Evolutionary conservation across 1,139 yeast genomes (phyloP), one percentile per base, ranked within the genome.

Genomic region (Yamadazyma jaroonii): DNA sequence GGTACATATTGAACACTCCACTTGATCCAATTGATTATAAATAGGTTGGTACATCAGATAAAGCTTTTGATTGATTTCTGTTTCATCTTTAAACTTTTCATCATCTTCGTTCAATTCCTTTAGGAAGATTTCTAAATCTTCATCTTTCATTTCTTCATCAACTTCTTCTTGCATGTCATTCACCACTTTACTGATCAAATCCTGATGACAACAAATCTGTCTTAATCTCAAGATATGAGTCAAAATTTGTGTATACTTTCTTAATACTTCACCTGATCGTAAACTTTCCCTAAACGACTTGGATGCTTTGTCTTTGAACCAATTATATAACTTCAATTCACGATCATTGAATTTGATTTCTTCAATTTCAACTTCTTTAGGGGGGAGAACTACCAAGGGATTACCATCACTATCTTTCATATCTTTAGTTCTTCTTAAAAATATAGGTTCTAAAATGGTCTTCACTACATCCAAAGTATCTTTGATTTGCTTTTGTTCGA

Each of bases 1-100:
- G 0, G 94, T 82, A 56, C 97, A 90, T 22, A 90, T 86, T 0
- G 95, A 80, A 53, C 97, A 90, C 56, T 89, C 96, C 2, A 78
- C 59, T 3, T 71, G 72, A n/a, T 60, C 64, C 7, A 41, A 9
- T 3, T 12, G 5, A 3, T 27, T 21, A 9, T n/a, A 10, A 12
- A 35, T 9, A 2, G 30, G 25, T 1, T 46, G 45, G 36, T 54
- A 56, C 14, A 62, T 36, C 31, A 46, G 38, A 34, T 51, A 71
- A 61, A 56, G 64, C 26, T 45, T 45, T 37, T 57, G 48, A 25
- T 59, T 58, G 33, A 61, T 53, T 34, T 57, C 67, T 23, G 57
- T 55, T 35, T 62, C 67, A 46, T 57, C 64, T 32, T 50, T 45
- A 30, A 76, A 62, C 37, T 64, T 70, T 28, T 62, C 72, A 9